phyloP scores from a whole-genome alignment of 345 rosid species.

The Carallia brachiata region DNA sequence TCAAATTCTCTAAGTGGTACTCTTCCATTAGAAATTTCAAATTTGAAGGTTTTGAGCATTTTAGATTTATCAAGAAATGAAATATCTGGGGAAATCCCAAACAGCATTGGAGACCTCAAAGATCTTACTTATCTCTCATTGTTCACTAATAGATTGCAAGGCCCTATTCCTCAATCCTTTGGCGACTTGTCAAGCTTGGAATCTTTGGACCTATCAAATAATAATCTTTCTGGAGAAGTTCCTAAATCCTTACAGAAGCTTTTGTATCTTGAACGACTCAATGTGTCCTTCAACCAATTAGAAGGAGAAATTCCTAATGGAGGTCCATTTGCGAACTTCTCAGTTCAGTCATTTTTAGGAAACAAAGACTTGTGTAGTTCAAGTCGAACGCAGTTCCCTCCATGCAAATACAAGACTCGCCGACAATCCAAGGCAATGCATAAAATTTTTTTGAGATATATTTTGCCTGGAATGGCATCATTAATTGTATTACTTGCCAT shows the following conservation, averaged over 20 bases:
- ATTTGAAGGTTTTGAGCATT: neutral
- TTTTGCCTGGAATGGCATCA: conserved; percentile 2
- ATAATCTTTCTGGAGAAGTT: conserved; percentile 16
- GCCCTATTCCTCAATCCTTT: conserved; percentile 16
- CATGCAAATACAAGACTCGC: neutral
- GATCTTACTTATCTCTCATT: neutral
- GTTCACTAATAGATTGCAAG: neutral
- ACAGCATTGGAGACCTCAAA: neutral
- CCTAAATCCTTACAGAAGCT: conserved; percentile 21
- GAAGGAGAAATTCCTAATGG: conserved; percentile 24
- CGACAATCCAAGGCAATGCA: neutral
- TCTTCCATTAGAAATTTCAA: neutral
- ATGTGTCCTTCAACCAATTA: conserved; percentile 18
- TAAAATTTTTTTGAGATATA: neutral
- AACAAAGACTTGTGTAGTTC: conserved; percentile 15
- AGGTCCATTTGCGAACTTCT: conserved; percentile 20
- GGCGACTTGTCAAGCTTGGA: conserved; percentile 10
- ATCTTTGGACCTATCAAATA: conserved; percentile 10
- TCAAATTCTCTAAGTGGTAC: conserved; percentile 3
- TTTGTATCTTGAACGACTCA: neutral
- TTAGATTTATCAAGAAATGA: conserved; percentile 13
- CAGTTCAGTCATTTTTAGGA: conserved; percentile 14
- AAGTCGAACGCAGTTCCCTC: neutral
- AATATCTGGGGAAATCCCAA: conserved; percentile 16
- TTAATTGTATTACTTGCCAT: neutral